Evolutionary conservation across 176 grass and related monocot species (phyloP), one percentile per base, ranked within the genome.

Genomic region (Musa acuminata): DNA sequence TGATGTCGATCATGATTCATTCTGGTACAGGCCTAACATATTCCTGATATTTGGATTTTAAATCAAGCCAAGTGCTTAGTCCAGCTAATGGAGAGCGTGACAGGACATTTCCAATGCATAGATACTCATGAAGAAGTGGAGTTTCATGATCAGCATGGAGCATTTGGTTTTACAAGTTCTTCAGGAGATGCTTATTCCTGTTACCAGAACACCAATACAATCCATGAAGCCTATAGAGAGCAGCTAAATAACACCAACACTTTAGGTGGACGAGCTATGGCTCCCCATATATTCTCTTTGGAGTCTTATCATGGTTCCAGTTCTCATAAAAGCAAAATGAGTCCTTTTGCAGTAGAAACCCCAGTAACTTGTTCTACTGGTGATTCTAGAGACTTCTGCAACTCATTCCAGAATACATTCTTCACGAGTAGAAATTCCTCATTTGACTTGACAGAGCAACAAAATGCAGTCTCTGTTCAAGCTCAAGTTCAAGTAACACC

Each of bases 341-440:
- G 77, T 83, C 77, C 90, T 80, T 79, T 86, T 75, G 23, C 9
- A 8, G 13, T 74, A 50, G 83, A 86, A 62, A 79, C 85, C 75
- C 86, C 86, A 58, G 81, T 86, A 82, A 83, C 80, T 69, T 89
- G 84, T 58, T 87, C 87, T 57, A 81, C 84, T 69, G 74, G 52
- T 80, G 54, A 53, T 23, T 43, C 78, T 52, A 87, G 69, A 85
- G 74, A 65, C 54, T 83, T 80, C 74, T 81, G 62, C 74, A 73
- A 72, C 74, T 67, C 54, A 25, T 74, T 55, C 53, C 72, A 74
- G 21, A 74, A 55, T 23, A 54, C 72, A 74, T 74, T 52, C n/a
- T 57, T 27, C 14, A 24, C 10, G 23, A 49, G 72, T 64, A 69
- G 76, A 53, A 76, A 84, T 78, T 81, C 77, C 1, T 51, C 80